Evolutionary conservation across 352 stramenopile genomes (phyloP).

Genomic region (Globisporangium cylindrosporum): DNA sequence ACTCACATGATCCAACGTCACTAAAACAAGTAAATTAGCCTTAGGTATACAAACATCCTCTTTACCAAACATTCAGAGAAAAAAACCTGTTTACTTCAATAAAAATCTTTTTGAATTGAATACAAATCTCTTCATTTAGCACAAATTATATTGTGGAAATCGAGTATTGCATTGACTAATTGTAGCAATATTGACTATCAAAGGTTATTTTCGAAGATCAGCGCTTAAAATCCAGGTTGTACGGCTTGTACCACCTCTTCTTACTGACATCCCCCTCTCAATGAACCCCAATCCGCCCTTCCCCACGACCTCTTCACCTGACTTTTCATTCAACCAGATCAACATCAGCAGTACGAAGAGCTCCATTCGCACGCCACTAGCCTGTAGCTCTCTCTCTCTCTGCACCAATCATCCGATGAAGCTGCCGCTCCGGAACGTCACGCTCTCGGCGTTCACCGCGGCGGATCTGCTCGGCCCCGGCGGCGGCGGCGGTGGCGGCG

Average conservation of each 20-base stretch:
- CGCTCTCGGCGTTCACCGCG: constrained; percentile 13
- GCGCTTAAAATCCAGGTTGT: not conserved
- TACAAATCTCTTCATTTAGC: not conserved
- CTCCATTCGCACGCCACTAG: not conserved
- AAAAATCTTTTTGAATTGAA: not conserved
- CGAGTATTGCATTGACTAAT: not conserved
- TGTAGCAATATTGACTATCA: not conserved
- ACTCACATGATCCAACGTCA: not conserved
- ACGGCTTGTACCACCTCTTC: not conserved
- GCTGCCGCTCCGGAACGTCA: constrained; percentile 16
- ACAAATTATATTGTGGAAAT: not conserved
- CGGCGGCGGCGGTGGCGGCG: not conserved
- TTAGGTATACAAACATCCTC: not conserved
- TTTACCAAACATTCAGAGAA: not conserved
- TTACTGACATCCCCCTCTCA: constrained; percentile 7
- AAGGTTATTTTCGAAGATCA: not conserved
- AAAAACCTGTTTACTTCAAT: too few relatives aligned
- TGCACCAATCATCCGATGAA: constrained; percentile 4
- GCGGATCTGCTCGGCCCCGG: constrained; percentile 10
- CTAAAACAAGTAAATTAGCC: constrained; percentile 3
- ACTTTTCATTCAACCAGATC: constrained; percentile 10
- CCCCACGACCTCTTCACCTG: not conserved
- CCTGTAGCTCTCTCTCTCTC: not conserved
- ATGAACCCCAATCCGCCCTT: not conserved
- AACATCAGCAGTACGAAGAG: not conserved